phyloP scores from a whole-genome alignment of 2,329 filamentous ascomycete genomes.

The Podosphaera fusca region DNA sequence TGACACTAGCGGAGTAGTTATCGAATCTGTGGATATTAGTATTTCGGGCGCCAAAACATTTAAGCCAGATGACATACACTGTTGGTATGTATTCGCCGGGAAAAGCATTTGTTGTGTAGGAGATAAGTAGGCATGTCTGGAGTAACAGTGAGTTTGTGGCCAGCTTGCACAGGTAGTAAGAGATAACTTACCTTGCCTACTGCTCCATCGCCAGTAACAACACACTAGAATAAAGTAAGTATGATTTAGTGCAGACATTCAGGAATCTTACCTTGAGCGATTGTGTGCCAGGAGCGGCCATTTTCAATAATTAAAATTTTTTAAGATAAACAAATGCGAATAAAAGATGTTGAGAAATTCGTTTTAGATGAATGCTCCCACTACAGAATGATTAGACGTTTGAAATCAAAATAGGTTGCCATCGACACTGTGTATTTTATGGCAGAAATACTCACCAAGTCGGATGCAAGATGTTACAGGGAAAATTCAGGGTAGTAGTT shows the following conservation, averaged over 20 bases:
- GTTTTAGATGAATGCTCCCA: neutral
- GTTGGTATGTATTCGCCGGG: slow-evolving; percentile 99
- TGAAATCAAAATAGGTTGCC: neutral
- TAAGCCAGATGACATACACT: slow-evolving; percentile 35
- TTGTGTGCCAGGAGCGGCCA: slow-evolving; percentile 60
- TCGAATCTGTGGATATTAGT: slow-evolving; percentile 45
- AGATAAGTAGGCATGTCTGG: slow-evolving; percentile 95
- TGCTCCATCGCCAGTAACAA: slow-evolving; percentile 97
- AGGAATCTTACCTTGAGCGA: slow-evolving; percentile 54
- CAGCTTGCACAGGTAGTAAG: neutral
- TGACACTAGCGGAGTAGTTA: slow-evolving; percentile 97
- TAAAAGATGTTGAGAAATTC: neutral
- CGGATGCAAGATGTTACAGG: neutral
- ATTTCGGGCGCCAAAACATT: neutral
- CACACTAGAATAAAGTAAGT: slow-evolving; percentile 39
- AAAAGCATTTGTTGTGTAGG: slow-evolving; percentile 97
- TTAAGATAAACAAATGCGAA: neutral
- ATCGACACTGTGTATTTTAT: too few species aligned
- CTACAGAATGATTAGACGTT: neutral
- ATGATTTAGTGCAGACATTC: slow-evolving; percentile 3
- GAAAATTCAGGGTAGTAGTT: neutral
- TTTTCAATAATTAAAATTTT: slow-evolving; percentile 17
- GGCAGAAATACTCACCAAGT: neutral
- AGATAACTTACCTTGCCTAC: slow-evolving; percentile 62
- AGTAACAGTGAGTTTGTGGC: slow-evolving; percentile 14